A percentile compares a stretch with the other conserved stretches of the same genome.
Evolutionary conservation across 495 filamentous ascomycete species (phyloP).

Genomic region (Penicillium salamii): DNA sequence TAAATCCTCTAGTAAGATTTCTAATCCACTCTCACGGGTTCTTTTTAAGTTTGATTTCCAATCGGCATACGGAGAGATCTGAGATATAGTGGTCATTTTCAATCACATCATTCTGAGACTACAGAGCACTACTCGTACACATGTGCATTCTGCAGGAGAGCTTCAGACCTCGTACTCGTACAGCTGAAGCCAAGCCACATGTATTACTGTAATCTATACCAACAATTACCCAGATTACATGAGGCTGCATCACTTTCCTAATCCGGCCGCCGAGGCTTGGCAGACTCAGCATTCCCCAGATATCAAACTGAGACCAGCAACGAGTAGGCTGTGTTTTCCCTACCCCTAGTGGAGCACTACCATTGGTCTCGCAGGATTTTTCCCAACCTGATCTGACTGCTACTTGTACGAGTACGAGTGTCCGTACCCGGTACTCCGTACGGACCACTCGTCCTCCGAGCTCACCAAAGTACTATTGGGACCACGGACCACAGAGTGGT

Average conservation of each 20-base stretch:
- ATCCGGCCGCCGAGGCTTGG: neutral
- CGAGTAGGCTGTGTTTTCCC: neutral
- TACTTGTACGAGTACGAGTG: too few species aligned
- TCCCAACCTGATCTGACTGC: too few species aligned
- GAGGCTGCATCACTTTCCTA: neutral
- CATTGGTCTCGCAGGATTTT: too few species aligned
- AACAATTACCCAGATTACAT: neutral
- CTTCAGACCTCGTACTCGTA: too few species aligned
- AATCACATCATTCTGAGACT: neutral
- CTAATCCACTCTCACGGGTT: too few species aligned
- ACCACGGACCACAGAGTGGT: too few species aligned
- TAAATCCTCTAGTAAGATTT: neutral
- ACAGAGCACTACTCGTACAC: too few species aligned
- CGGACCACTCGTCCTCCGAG: too few species aligned
- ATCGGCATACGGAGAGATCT: neutral
- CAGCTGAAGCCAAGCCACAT: neutral
- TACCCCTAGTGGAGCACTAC: neutral
- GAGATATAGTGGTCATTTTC: neutral
- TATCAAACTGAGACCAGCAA: neutral
- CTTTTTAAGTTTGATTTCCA: constrained; percentile 1
- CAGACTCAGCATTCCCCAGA: constrained; percentile 4
- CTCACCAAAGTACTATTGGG: too few species aligned
- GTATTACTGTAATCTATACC: neutral
- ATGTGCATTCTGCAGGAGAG: too few species aligned
- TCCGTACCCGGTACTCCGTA: too few species aligned